These are phyloP conservation scores for Tolypocladium ovalisporum DNA, from an alignment of 2,329 filamentous ascomycete species.

Conservation along the genomic window DNA sequence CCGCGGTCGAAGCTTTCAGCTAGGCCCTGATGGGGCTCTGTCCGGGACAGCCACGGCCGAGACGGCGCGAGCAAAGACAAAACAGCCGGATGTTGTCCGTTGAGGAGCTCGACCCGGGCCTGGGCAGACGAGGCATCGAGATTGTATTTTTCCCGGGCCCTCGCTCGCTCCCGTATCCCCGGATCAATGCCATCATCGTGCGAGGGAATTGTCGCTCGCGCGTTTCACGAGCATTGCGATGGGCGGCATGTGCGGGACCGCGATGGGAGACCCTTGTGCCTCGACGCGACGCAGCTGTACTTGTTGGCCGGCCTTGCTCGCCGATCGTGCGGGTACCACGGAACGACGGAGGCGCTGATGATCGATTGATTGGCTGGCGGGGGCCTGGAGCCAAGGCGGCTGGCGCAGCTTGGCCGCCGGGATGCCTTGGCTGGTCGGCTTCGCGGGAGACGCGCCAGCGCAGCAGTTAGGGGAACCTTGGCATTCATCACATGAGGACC, in stretches of 20 bases:
- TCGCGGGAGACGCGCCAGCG: not conserved
- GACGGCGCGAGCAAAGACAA: not conserved
- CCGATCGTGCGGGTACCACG: not conserved
- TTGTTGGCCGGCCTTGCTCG: not conserved
- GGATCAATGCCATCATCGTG: not conserved
- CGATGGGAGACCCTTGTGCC: not conserved
- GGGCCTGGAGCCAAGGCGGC: not conserved
- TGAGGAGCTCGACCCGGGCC: not conserved
- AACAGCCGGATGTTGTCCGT: not conserved
- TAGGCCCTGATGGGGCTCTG: not conserved
- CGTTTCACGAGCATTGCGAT: not conserved
- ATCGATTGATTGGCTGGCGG: not conserved
- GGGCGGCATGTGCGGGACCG: not conserved
- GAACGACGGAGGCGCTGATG: not conserved
- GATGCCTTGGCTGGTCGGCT: not conserved
- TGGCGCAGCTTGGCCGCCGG: not conserved
- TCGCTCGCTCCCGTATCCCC: not conserved
- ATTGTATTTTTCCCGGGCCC: not conserved
- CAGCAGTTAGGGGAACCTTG: not conserved
- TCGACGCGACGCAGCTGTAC: not conserved
- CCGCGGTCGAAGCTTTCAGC: not conserved
- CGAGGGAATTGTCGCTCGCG: not conserved
- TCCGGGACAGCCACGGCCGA: not conserved
- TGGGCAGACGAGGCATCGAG: not conserved
- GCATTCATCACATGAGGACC: not conserved